These are phyloP conservation scores for Protomyces inouyei DNA, from an alignment of 1,139 yeast species.

Conservation along the genomic window DNA sequence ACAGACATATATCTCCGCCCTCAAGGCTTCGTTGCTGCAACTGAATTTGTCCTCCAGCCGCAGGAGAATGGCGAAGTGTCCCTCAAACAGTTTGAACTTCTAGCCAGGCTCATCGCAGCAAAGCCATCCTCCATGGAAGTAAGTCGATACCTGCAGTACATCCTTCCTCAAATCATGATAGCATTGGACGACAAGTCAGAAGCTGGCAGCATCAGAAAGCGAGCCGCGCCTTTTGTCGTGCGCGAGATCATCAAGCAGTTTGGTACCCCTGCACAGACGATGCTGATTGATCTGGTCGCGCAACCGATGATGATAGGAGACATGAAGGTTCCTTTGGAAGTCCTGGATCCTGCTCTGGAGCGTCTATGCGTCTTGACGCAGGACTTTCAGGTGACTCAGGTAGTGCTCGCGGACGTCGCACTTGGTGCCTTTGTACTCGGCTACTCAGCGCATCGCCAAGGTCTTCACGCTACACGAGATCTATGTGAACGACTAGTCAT, in stretches of 20 bases:
- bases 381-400: no score
- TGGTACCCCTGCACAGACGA: no score
- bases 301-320: no score
- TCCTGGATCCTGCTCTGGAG: no score
- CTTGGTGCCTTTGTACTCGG: not conserved
- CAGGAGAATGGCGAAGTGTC: constrained; percentile 4
- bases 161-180: constrained; percentile 7
- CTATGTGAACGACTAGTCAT: not conserved
- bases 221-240: not conserved
- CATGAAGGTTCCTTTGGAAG: no score
- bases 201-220: not conserved
- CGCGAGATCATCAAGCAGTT: not conserved
- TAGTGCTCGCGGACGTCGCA: no score
- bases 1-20: constrained; percentile 5
- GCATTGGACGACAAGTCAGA: constrained; percentile 5
- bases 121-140: not conserved
- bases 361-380: no score
- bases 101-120: constrained; percentile 10
- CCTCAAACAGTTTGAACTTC: not conserved
- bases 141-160: not conserved
- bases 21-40: not conserved
- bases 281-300: no score
- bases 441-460: not conserved
- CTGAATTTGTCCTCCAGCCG: constrained; percentile 6
- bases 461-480: not conserved